A percentile compares a stretch with the other conserved stretches of the same genome.
phyloP scores from a whole-genome alignment of 441 rosid species.

The Melastoma candidum region DNA sequence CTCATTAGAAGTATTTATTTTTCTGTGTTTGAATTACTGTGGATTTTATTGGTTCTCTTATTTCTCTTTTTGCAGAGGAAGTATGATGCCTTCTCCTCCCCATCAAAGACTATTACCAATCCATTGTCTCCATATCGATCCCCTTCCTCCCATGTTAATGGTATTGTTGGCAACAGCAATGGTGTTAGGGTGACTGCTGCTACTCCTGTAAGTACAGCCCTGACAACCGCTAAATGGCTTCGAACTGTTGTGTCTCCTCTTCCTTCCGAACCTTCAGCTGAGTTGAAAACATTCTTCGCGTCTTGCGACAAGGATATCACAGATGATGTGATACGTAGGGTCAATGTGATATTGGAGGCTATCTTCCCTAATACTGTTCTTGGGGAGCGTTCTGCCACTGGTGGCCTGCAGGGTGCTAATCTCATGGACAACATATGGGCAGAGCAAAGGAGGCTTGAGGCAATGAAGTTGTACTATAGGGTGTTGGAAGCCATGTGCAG shows the following conservation, averaged over 20 bases:
- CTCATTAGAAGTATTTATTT: slow-evolving; percentile 7
- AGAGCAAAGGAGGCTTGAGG: slow-evolving; percentile 81
- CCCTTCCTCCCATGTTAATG: slow-evolving; percentile 52
- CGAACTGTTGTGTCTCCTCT: slow-evolving; percentile 72
- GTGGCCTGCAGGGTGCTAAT: slow-evolving; percentile 58
- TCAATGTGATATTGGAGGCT: slow-evolving; percentile 81
- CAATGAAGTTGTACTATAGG: slow-evolving; percentile 79
- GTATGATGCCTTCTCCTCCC: slow-evolving; percentile 64
- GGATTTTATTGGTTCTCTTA: neutral
- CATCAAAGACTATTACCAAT: slow-evolving; percentile 61
- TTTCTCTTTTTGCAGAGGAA: slow-evolving; percentile 42
- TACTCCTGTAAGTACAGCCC: slow-evolving; percentile 87
- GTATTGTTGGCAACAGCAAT: slow-evolving; percentile 26
- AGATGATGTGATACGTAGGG: slow-evolving; percentile 71
- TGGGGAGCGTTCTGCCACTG: slow-evolving; percentile 57
- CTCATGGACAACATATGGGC: slow-evolving; percentile 96
- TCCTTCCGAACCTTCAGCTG: slow-evolving; percentile 65
- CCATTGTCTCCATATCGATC: slow-evolving; percentile 78
- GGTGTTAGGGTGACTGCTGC: slow-evolving; percentile 44
- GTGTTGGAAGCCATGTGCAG: slow-evolving; percentile 94
- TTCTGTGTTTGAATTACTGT: neutral
- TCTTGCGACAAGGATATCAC: slow-evolving; percentile 84
- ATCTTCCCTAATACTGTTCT: slow-evolving; percentile 72
- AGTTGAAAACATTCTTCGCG: slow-evolving; percentile 55
- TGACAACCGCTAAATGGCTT: slow-evolving; percentile 99